phyloP scores from a whole-genome alignment of 1,284 basidiomycete genomes.

The Cystobasidium pallidum region DNA sequence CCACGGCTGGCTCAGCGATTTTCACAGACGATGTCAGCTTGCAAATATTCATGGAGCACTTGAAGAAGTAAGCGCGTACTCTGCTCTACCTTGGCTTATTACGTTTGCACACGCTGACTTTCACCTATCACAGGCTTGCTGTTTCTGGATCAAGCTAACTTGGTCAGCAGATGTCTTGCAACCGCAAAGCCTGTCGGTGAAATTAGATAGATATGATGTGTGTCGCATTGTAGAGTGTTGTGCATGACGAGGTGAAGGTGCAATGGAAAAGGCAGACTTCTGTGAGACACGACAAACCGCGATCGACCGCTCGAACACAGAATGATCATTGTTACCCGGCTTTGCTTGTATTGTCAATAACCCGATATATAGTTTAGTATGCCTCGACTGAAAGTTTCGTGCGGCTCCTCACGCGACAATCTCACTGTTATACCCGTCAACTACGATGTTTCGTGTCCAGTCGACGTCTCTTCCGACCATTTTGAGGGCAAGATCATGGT shows the following conservation, averaged over 20 bases:
- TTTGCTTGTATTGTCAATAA: background rate
- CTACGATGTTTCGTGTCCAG: slow-evolving; percentile 31
- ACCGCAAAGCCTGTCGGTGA: background rate
- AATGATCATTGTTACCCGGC: no score
- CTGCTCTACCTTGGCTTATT: background rate
- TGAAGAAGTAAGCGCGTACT: slow-evolving; percentile 53
- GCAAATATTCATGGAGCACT: slow-evolving; percentile 59
- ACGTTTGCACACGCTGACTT: background rate
- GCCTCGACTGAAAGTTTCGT: slow-evolving; percentile 28
- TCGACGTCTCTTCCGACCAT: slow-evolving; percentile 29
- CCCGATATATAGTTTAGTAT: background rate
- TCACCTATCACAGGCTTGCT: slow-evolving; percentile 15
- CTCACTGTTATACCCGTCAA: slow-evolving; percentile 35
- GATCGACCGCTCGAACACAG: no score
- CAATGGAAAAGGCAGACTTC: background rate
- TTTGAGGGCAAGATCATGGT: slow-evolving; percentile 43
- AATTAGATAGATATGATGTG: background rate
- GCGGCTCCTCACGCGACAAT: slow-evolving; percentile 29
- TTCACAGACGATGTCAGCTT: slow-evolving; percentile 82
- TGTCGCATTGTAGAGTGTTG: slow-evolving; percentile 18
- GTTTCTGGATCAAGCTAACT: slow-evolving; percentile 39
- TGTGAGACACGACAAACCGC: background rate
- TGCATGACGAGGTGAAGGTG: slow-evolving; percentile 1
- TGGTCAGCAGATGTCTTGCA: background rate
- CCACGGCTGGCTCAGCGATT: slow-evolving; percentile 79